Conservation (phyloP, 257 asterid species). For the Penstemon newberryi region DNA sequence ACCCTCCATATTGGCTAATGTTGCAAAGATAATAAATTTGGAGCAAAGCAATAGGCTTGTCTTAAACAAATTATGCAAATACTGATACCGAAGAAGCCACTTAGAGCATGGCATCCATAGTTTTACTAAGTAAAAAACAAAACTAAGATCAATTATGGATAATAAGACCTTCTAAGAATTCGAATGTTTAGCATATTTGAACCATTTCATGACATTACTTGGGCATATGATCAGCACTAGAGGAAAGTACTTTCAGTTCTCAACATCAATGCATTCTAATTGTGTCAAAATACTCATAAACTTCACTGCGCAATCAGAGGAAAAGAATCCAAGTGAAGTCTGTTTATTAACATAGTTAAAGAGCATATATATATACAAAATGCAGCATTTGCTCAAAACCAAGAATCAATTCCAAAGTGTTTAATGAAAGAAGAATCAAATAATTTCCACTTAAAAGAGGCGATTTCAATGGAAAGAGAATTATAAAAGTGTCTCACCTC, state of each 20-base stretch:
- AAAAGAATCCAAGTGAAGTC: background rate
- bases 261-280: background rate
- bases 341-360: background rate
- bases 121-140: background rate
- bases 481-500: slow-evolving; percentile 5
- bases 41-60: background rate
- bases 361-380: slow-evolving; percentile 14
- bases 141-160: background rate
- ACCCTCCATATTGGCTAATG: background rate
- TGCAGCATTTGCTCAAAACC: slow-evolving; percentile 19
- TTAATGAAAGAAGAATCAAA: background rate
- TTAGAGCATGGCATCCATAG: background rate
- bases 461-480: background rate
- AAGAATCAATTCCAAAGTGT: slow-evolving; percentile 2
- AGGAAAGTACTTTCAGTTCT: background rate
- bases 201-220: background rate
- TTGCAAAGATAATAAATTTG: background rate
- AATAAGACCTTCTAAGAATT: background rate
- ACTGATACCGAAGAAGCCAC: background rate
- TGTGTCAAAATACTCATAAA: background rate
- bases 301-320: background rate
- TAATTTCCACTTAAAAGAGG: background rate
- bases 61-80: background rate
- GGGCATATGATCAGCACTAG: background rate
- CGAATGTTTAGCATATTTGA: background rate